Evolutionary conservation across 768 basidiomycete genomes (phyloP).

Genomic region (Kwoniella botswanensis): DNA sequence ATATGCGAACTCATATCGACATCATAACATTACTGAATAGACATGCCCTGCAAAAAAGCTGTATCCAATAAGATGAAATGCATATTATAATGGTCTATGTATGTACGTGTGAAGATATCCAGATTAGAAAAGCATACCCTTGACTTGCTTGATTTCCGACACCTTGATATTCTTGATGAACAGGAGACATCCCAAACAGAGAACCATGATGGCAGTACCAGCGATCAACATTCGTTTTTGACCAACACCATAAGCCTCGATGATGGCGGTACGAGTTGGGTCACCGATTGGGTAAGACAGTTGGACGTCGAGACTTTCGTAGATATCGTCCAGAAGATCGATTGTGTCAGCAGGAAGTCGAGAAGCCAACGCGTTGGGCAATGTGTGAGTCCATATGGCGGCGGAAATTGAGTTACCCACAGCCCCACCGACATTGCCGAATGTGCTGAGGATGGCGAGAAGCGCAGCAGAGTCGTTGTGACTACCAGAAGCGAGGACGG

Average conservation of each 20-base stretch:
- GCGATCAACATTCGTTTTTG: slow-evolving; percentile 51
- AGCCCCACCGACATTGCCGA: slow-evolving; percentile 40
- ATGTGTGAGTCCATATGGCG: slow-evolving; percentile 54
- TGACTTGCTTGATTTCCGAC: slow-evolving; percentile 45
- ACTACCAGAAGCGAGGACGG: slow-evolving; percentile 39
- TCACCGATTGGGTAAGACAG: slow-evolving; percentile 42
- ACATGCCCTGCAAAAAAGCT: too few species aligned
- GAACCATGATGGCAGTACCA: slow-evolving; percentile 40
- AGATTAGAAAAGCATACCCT: slow-evolving; percentile 47
- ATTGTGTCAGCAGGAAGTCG: slow-evolving; percentile 37
- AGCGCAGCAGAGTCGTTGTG: slow-evolving; percentile 41
- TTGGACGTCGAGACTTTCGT: slow-evolving; percentile 42
- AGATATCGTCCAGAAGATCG: slow-evolving; percentile 36
- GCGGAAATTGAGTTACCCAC: slow-evolving; percentile 53
- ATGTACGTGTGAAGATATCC: neutral
- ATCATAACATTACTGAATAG: too few species aligned
- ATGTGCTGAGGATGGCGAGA: slow-evolving; percentile 40
- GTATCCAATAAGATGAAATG: neutral
- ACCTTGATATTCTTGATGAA: slow-evolving; percentile 49
- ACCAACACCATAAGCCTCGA: slow-evolving; percentile 35
- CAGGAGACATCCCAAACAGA: slow-evolving; percentile 29
- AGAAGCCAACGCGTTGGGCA: slow-evolving; percentile 35
- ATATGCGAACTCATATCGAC: too few species aligned
- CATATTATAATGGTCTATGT: neutral
- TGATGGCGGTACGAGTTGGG: slow-evolving; percentile 40